phyloP scores from a whole-genome alignment of 2,329 filamentous ascomycete genomes.

The Helicocarpus griseus region DNA sequence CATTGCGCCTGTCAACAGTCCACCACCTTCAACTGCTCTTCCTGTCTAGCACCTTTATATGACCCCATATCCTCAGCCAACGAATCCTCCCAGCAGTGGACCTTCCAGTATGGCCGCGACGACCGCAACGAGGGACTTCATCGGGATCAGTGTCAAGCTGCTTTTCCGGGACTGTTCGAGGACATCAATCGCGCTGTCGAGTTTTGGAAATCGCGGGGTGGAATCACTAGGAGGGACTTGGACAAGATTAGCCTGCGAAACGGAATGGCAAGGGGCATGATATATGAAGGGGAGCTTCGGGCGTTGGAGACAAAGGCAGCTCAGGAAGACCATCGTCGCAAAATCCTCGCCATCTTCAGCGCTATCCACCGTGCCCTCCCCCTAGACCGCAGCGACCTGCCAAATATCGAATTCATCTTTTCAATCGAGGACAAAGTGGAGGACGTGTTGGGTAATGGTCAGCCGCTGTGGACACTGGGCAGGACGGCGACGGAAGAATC shows the following conservation, averaged over 20 bases:
- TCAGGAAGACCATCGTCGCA: conserved; percentile 29
- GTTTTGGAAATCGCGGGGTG: conserved; percentile 21
- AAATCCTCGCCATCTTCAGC: conserved; percentile 34
- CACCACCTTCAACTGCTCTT: conserved; percentile 29
- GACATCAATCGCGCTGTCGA: conserved; percentile 22
- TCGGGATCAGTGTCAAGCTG: conserved; percentile 20
- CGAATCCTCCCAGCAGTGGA: conserved; percentile 19
- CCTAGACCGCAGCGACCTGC: conserved; percentile 29
- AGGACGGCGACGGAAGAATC: conserved; percentile 30
- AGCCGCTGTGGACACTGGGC: conserved; percentile 36
- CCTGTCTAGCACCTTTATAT: conserved; percentile 17
- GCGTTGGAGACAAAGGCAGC: conserved; percentile 21
- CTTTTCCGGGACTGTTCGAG: conserved; percentile 30
- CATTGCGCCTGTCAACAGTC: conserved; percentile 30
- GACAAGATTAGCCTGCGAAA: conserved; percentile 19
- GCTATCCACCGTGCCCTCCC: conserved; percentile 41
- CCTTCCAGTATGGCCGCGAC: conserved; percentile 25
- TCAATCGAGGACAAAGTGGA: conserved; percentile 34
- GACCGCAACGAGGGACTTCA: conserved; percentile 22
- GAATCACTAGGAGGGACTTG: conserved; percentile 19
- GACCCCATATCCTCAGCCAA: conserved; percentile 7
- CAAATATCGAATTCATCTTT: conserved; percentile 35
- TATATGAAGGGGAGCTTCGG: conserved; percentile 25
- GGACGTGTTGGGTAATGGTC: conserved; percentile 23
- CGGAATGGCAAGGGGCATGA: conserved; percentile 28